Evolutionary conservation across 129 eudicot species (phyloP), one percentile per base, ranked within the genome.

Genomic region (Chrysanthemum lavandulifolium): DNA sequence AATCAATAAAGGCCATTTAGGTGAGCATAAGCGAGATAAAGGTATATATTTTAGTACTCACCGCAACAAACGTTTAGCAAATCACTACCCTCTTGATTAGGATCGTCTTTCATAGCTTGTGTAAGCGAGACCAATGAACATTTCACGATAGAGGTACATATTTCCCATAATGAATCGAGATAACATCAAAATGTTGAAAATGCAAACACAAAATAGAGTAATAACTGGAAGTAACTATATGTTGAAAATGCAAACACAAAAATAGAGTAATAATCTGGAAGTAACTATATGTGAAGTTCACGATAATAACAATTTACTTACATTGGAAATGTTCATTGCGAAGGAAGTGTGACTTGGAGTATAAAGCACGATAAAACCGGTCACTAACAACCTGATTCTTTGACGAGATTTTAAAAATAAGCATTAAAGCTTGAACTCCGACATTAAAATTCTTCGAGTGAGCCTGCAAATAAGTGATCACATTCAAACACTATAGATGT

Each of bases 51-150:
- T 49, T 48, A 19, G 52, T 16, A 63, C 78, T 23, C 78, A 90
- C 99, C 97, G 99, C 72, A 95, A 78, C 78, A 95, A 71, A 65
- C 99, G 99, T 80, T 95, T 95, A 23, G 99, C 81, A 81, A 95
- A 95, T 51, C 43, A 91, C 74, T 58, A 95, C 96, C 62, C 99
- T 86, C 85, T 91, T 91, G 61, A 80, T 95, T 21, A 21, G 23
- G 23, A 21, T 21, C 23, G 23, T 21, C 23, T 21, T 21, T 21
- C 23, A 21, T 21, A 21, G 23, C 23, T 21, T 21, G 23, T 21
- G 23, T 21, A 21, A 21, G 23, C 23, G n/a, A 21, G 23, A 21
- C 23, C 23, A 21, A 21, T 21, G 23, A 21, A 21, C 23, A 21
- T 21, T 21, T 21, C 23, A 0, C 1, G 23, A 21, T 21, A 21